Base-by-base conservation (phyloP, 768 basidiomycete genomes). In the Mrakia blollopis region DNA sequence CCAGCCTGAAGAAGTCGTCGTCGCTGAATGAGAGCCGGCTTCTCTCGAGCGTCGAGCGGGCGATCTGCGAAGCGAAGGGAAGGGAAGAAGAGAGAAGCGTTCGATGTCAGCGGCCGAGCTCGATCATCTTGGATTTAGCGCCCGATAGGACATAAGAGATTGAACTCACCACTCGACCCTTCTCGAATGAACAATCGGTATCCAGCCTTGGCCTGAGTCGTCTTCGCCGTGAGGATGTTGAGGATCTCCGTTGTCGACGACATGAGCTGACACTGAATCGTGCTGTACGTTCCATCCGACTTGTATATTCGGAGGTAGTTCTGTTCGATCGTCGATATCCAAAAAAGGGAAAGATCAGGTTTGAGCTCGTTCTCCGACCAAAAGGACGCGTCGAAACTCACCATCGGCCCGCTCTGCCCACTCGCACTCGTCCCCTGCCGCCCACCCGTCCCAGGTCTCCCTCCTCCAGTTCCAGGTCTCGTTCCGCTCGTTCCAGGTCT, bases 1-100 rank as follows among this genome's bases (percentile, higher is more conserved):
- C 96, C 95, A 5, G 94, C 93, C 82, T 96, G 93, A 79, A 91
- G 89, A 78, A 98, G 85, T 52, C 93, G 87, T 57, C 92, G 87
- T 76, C 90, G 88, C 30, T 96, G 91, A 77, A 97, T 93, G 50
- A 89, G 88, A 1, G 93, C 90, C 0, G 96, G 96, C 65, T 88
- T 86, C 83, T 99, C 97, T 1, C 89, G 89, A 28, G 88, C 88
- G 11, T 89, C 89, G 75, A 99, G 85, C 54, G 94, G 86, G 18
- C 96, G 91, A 81, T 98, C 95, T 96, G 81, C n/a, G n/a, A n/a
- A n/a, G n/a, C n/a, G 18, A 28, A 32, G 77, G 61, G 63, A 25
- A n/a, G 25, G 37, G 14, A 18, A 67, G 57, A 73, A 14, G 78
- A 72, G 57, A 39, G 25, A 37, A 9, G 37, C 25, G 39, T 63